Evolutionary conservation across 2,329 filamentous ascomycete species (phyloP), one percentile per base, ranked within the genome.

Genomic region (Dothistroma pini): DNA sequence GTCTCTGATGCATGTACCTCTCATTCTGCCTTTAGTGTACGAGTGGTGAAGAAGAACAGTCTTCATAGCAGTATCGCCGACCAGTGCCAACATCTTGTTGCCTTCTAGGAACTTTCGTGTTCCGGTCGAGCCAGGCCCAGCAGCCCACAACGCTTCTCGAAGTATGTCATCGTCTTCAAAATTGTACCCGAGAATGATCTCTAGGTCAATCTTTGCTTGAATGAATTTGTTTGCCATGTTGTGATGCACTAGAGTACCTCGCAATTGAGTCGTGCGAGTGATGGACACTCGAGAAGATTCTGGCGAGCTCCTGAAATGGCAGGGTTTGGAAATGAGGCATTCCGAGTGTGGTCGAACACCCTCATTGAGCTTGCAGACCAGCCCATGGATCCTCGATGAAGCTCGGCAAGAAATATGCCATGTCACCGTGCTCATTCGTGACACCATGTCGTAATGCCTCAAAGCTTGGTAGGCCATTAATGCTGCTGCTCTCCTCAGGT

Each of bases 381-480:
- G 48, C 55, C 89, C 89, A 93, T 0, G 89, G 89, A 71, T 93
- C 90, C 71, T 87, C 81, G 67, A 90, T 85, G 63, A 87, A 89
- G 60, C 80, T 82, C 0, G 84, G 83, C 61, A 90, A 83, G 73
- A 91, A 92, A 73, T 89, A 90, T 38, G 81, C 85, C 44, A 81
- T 76, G 74, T 87, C 89, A 79, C 88, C 90, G 1, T 75, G 76
- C 61, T 77, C 75, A 63, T 80, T 78, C 55, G 73, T 74, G 41
- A 80, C 73, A 2, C 78, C 77, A 32, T 70, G 67, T 12, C 73
- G 68, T n/a, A 79, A 65, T 31, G 73, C 73, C 54, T 76, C 69
- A 22, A 79, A 62, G 47, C 75, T 69, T 34, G 68, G 63, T 21
- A 4, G 51, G 2, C 31, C 51, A 35, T n/a, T 53, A 16, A n/a